Conservation (phyloP, 345 rosid species). For the Eucalyptus cladocalyx region DNA sequence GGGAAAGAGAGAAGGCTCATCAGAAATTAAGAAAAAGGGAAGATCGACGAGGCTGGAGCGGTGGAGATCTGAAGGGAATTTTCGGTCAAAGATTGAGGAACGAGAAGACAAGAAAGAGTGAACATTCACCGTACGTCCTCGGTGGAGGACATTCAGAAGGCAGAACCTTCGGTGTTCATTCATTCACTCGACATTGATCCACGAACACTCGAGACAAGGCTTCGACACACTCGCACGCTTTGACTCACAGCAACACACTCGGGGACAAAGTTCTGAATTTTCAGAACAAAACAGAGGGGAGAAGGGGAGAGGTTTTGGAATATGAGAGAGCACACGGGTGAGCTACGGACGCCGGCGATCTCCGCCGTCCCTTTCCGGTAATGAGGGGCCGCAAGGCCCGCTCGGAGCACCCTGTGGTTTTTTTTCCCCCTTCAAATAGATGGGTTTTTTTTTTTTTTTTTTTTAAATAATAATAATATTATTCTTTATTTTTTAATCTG, state of each 20-base stretch:
- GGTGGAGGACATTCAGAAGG: not conserved
- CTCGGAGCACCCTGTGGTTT: not conserved
- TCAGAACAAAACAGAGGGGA: not conserved
- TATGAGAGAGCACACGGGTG: not conserved
- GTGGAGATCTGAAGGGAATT: too few species aligned
- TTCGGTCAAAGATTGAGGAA: not conserved
- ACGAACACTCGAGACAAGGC: not conserved
- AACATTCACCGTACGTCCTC: not conserved
- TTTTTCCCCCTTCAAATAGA: too few species aligned
- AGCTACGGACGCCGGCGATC: not conserved
- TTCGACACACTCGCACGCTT: not conserved
- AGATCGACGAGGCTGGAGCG: not conserved
- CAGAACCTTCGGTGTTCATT: not conserved
- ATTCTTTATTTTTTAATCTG: too few species aligned
- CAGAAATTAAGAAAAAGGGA: not conserved
- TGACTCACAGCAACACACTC: not conserved
- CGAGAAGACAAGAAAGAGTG: not conserved
- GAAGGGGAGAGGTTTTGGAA: not conserved
- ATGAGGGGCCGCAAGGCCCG: not conserved
- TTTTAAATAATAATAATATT: too few species aligned
- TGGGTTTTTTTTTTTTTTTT: not conserved
- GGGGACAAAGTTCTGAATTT: not conserved
- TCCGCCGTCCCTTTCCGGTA: not conserved
- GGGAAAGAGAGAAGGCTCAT: not conserved
- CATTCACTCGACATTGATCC: not conserved